Evolutionary conservation across 768 basidiomycete species (phyloP).

Genomic region (Termitomyces sp.): DNA sequence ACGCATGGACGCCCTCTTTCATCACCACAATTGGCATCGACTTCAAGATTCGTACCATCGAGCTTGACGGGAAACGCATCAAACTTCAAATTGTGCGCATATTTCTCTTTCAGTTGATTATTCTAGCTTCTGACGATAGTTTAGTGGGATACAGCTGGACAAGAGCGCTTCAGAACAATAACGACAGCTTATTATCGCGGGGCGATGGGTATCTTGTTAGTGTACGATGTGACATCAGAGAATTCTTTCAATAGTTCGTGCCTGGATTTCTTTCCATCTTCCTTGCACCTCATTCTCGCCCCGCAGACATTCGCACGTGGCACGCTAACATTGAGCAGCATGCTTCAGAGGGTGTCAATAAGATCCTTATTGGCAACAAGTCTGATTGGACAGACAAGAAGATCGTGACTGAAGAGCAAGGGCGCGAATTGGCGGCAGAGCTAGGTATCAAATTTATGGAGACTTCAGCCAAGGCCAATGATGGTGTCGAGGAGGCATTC

Average conservation of each 20-base stretch:
- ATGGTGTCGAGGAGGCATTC: conserved; percentile 98
- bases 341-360: conserved; percentile 98
- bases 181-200: conserved; percentile 99
- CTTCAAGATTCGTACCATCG: conserved; percentile 99
- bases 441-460: conserved; percentile 97
- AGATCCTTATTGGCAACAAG: conserved; percentile 98
- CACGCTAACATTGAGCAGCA: conserved; percentile 98
- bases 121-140: conserved; percentile 8
- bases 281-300: conserved; percentile 6
- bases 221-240: conserved; percentile 98
- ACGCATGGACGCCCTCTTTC: conserved; percentile 98
- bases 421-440: conserved; percentile 87
- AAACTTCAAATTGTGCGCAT: conserved; percentile 94
- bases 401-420: conserved; percentile 88
- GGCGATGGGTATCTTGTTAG: conserved; percentile 96
- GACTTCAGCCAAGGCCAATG: conserved; percentile 95
- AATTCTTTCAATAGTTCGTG: conserved; percentile 91
- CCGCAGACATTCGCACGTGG: conserved; percentile 95
- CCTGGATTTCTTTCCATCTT: not conserved
- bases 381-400: conserved; percentile 98
- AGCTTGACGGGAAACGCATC: conserved; percentile 95
- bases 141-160: conserved; percentile 99
- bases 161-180: conserved; percentile 98
- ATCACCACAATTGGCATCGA: conserved; percentile 99
- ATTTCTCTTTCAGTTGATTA: not conserved